Evolutionary conservation across 331 rosid species (phyloP).

Genomic region (Malus hybrid): DNA sequence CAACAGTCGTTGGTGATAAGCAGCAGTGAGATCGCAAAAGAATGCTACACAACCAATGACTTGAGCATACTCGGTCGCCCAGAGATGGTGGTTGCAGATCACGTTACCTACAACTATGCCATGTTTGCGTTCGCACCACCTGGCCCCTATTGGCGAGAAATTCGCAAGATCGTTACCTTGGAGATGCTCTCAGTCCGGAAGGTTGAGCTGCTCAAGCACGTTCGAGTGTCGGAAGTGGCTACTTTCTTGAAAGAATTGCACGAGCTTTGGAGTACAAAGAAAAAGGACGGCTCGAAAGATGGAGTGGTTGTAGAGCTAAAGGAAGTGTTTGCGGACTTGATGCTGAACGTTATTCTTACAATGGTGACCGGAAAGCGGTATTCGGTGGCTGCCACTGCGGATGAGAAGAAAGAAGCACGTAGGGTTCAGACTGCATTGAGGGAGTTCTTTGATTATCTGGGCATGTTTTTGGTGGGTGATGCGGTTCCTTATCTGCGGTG

Average conservation of each 20-base stretch:
- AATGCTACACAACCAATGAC: constrained; percentile 46
- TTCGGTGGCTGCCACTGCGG: neutral
- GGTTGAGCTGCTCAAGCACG: neutral
- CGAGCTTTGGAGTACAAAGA: constrained; percentile 1
- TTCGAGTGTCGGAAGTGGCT: constrained; percentile 27
- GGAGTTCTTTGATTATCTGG: constrained; percentile 10
- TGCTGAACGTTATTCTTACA: constrained; percentile 5
- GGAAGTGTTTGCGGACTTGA: constrained; percentile 15
- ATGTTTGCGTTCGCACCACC: constrained; percentile 17
- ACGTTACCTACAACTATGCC: constrained; percentile 22
- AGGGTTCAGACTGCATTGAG: constrained; percentile 12
- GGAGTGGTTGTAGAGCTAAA: constrained; percentile 11
- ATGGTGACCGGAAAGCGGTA: constrained; percentile 15
- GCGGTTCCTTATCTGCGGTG: no score
- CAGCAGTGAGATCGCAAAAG: constrained; percentile 29
- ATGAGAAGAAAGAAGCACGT: neutral
- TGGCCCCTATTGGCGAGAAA: no score
- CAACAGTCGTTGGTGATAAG: no score
- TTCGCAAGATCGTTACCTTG: no score
- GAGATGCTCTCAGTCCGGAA: no score
- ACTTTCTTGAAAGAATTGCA: constrained; percentile 23
- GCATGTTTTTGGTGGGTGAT: neutral
- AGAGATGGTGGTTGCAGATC: neutral
- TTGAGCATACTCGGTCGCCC: constrained; percentile 33
- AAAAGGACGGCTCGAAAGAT: neutral